Conservation (phyloP, 1,284 basidiomycete genomes). For the Cutaneotrichosporon sp. region DNA sequence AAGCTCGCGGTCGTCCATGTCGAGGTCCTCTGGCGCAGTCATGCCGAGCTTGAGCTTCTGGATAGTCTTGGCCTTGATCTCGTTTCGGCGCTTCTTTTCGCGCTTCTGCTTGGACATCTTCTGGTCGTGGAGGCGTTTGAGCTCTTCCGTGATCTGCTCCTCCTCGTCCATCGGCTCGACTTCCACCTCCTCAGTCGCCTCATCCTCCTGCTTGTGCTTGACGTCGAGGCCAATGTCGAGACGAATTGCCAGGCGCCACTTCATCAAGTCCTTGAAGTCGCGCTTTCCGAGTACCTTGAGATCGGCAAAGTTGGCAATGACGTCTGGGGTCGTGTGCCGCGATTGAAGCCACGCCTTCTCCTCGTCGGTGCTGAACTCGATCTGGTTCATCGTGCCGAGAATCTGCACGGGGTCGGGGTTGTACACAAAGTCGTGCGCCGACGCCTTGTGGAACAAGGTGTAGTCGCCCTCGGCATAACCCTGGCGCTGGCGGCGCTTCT, state of each 20-base stretch:
- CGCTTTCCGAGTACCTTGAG: constrained; percentile 96
- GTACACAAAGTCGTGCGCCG: constrained; percentile 70
- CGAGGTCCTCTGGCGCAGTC: constrained; percentile 94
- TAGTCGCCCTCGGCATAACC: constrained; percentile 96
- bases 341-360: constrained; percentile 78
- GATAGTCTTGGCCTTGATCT: constrained; percentile 78
- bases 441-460: constrained; percentile 73
- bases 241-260: constrained; percentile 79
- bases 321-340: constrained; percentile 69
- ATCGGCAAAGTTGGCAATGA: constrained; percentile 79
- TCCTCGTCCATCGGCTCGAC: constrained; percentile 80
- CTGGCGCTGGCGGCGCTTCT: constrained; percentile 86
- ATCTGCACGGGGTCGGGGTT: constrained; percentile 67
- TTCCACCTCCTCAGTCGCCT: constrained; percentile 70
- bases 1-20: constrained; percentile 65
- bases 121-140: constrained; percentile 78
- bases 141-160: constrained; percentile 80
- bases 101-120: constrained; percentile 68
- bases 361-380: constrained; percentile 75
- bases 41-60: constrained; percentile 96
- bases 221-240: constrained; percentile 81
- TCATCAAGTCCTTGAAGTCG: constrained; percentile 89
- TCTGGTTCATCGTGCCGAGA: constrained; percentile 77
- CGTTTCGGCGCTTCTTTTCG: constrained; percentile 81
- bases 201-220: constrained; percentile 64